These are phyloP conservation scores for Fusarium sp. DNA, from an alignment of 2,329 filamentous ascomycete species.

Conservation along the genomic window DNA sequence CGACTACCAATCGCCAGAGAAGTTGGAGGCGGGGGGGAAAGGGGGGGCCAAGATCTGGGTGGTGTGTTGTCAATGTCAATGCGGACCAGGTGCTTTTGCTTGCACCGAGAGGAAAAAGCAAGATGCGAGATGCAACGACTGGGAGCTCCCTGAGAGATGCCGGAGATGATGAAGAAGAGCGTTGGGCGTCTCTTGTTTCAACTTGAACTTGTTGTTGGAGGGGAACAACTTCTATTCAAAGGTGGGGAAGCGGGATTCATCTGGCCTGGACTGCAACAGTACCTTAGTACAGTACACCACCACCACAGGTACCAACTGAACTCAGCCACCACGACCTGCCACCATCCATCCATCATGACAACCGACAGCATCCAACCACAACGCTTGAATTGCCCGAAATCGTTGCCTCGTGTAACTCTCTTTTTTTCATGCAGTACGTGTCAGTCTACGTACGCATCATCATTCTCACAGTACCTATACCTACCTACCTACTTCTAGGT, in stretches of 20 bases:
- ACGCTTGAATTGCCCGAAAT: neutral
- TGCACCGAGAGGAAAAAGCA: constrained; percentile 18
- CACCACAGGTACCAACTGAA: neutral
- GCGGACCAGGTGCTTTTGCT: neutral
- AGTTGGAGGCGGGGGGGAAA: constrained; percentile 30
- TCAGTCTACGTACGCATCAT: constrained; percentile 5
- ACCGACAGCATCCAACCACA: neutral
- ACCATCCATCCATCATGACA: constrained; percentile 4
- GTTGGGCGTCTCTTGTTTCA: neutral
- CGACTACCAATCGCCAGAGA: constrained; percentile 16
- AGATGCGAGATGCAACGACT: neutral
- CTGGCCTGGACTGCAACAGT: neutral
- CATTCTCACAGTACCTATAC: neutral
- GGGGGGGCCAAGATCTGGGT: constrained; percentile 21
- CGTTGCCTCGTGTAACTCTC: neutral
- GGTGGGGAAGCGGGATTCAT: constrained; percentile 1
- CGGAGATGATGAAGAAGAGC: neutral
- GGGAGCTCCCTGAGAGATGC: neutral
- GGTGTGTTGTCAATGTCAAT: neutral
- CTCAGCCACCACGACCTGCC: neutral
- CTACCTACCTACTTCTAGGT: neutral
- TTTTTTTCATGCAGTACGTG: neutral
- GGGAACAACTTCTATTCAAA: neutral
- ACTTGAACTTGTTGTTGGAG: neutral
- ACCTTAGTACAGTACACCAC: neutral